Conservation (phyloP, 352 stramenopile species). For the Globisporangium canariense region DNA sequence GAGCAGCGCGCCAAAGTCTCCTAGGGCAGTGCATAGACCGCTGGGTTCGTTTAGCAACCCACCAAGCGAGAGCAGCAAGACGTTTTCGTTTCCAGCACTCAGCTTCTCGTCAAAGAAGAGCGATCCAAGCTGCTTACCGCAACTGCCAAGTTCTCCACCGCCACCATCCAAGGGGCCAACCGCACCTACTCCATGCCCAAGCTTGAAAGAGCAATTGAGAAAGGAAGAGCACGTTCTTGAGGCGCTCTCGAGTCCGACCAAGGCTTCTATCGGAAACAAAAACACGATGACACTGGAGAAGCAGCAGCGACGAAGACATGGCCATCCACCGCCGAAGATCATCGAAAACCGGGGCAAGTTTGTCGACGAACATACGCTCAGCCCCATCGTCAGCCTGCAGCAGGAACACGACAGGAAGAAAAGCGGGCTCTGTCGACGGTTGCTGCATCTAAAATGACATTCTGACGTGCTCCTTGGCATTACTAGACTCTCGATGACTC, state of each 20-base stretch:
- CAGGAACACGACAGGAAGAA: conserved; percentile 41
- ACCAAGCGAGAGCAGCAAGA: neutral
- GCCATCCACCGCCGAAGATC: conserved; percentile 30
- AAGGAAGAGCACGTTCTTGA: conserved; percentile 28
- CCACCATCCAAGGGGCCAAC: neutral
- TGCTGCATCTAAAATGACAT: conserved; percentile 34
- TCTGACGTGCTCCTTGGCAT: neutral
- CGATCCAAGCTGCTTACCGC: neutral
- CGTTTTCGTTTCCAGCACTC: conserved; percentile 1
- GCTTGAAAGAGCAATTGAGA: conserved; percentile 23
- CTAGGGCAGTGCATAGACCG: conserved; percentile 1
- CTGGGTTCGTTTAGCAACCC: conserved; percentile 11
- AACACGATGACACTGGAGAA: conserved; percentile 16
- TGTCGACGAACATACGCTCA: conserved; percentile 32
- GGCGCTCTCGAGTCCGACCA: conserved; percentile 17
- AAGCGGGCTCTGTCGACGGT: conserved; percentile 28
- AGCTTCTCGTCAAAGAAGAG: neutral
- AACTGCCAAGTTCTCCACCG: neutral
- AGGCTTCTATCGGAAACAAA: neutral
- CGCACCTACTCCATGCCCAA: neutral
- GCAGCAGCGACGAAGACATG: conserved; percentile 37
- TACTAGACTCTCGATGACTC: no score
- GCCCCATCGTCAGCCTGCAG: conserved; percentile 16
- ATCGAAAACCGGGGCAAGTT: conserved; percentile 33
- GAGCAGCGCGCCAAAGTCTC: neutral